Evolutionary conservation across 2,329 filamentous ascomycete species (phyloP).

Genomic region (Coniochaeta prunicola): DNA sequence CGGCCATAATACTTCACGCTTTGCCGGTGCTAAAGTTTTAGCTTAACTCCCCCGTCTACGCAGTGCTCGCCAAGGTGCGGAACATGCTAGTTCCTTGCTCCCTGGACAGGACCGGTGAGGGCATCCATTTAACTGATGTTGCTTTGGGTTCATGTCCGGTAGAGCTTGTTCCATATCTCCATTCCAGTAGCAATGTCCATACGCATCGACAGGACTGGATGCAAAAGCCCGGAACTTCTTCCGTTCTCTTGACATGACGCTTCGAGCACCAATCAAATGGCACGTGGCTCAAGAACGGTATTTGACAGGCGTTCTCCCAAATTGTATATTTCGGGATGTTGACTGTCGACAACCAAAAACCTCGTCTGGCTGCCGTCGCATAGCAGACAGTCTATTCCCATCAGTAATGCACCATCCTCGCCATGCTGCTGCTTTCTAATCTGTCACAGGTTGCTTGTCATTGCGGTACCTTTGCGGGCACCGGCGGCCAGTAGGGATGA

Average conservation of each 20-base stretch:
- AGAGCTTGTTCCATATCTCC: background rate
- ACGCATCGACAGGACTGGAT: no score
- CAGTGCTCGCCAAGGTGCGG: background rate
- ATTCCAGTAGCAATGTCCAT: background rate
- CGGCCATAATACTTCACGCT: background rate
- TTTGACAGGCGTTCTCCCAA: background rate
- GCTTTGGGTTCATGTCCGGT: background rate
- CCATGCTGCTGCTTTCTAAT: no score
- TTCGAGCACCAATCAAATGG: slow-evolving; percentile 4
- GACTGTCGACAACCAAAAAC: background rate
- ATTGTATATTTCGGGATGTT: background rate
- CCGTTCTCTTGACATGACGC: background rate
- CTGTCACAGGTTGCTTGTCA: no score
- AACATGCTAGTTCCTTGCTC: background rate
- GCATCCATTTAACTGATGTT: background rate
- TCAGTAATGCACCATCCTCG: no score
- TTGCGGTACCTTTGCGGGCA: no score
- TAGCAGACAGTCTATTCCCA: no score
- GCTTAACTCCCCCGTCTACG: background rate
- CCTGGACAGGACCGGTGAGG: background rate
- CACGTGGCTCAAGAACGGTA: background rate
- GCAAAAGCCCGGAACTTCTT: background rate
- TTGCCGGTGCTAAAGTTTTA: background rate
- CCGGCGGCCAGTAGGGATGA: no score
- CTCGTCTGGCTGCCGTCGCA: background rate